These are phyloP conservation scores for Balakata baccata DNA, from an alignment of 345 rosid species.

Conservation along the genomic window DNA sequence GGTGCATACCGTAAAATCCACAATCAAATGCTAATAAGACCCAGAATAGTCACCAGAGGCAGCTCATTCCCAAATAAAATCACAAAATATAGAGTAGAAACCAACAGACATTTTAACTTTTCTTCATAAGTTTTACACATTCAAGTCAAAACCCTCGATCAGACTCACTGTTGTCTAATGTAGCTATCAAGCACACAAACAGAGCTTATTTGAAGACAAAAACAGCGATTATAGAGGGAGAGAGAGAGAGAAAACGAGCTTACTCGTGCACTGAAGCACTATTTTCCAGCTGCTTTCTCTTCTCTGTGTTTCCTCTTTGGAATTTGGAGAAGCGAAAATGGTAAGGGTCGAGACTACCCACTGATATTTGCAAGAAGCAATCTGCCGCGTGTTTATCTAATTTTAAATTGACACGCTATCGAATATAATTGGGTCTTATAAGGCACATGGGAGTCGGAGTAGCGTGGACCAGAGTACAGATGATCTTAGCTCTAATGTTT, in stretches of 20 bases:
- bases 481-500: too few species aligned
- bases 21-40: background rate
- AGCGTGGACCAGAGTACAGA: too few species aligned
- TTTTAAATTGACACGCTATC: background rate
- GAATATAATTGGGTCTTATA: background rate
- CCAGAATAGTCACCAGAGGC: background rate
- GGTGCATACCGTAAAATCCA: background rate
- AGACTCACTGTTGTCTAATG: background rate
- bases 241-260: background rate
- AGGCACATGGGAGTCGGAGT: too few species aligned
- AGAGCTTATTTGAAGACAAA: too few species aligned
- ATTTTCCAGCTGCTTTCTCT: background rate
- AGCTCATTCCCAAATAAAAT: background rate
- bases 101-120: background rate
- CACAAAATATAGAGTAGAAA: background rate
- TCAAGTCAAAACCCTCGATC: background rate
- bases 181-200: background rate
- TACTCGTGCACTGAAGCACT: background rate
- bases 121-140: background rate
- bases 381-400: background rate
- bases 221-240: too few species aligned
- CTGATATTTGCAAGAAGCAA: background rate
- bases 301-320: too few species aligned
- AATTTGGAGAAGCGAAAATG: too few species aligned
- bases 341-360: too few species aligned